Evolutionary conservation across 306 rosid genomes (phyloP).

Genomic region (Lablab purpureus): DNA sequence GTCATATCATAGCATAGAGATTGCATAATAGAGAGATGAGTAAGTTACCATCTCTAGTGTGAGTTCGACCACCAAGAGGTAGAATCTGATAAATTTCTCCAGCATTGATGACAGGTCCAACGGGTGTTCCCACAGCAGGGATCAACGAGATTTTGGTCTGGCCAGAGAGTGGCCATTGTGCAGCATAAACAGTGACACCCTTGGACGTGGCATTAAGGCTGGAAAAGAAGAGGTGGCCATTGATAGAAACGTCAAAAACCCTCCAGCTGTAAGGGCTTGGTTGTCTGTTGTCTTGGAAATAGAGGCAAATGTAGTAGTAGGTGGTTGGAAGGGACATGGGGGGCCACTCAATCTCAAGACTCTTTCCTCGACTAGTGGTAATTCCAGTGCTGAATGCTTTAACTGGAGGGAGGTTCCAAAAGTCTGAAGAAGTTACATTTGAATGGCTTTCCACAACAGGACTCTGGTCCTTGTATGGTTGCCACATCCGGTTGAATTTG

Average conservation of each 20-base stretch:
- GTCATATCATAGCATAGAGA: background rate
- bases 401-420: slow-evolving; percentile 85
- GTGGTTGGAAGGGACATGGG: slow-evolving; percentile 59
- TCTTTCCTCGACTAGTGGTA: slow-evolving; percentile 70
- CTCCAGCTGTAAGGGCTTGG: slow-evolving; percentile 84
- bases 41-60: slow-evolving; percentile 68
- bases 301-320: slow-evolving; percentile 75
- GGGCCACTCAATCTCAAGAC: slow-evolving; percentile 77
- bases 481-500: slow-evolving; percentile 83
- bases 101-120: slow-evolving; percentile 82
- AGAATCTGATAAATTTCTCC: slow-evolving; percentile 76
- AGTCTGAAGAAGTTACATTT: slow-evolving; percentile 60
- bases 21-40: background rate
- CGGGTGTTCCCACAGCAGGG: slow-evolving; percentile 54
- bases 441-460: slow-evolving; percentile 53
- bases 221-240: slow-evolving; percentile 61
- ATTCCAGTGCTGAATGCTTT: slow-evolving; percentile 54
- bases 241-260: slow-evolving; percentile 65
- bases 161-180: slow-evolving; percentile 81
- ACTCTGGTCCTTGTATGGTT: slow-evolving; percentile 66
- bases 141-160: slow-evolving; percentile 59
- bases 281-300: slow-evolving; percentile 78
- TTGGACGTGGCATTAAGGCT: slow-evolving; percentile 66
- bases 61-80: slow-evolving; percentile 76
- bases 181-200: slow-evolving; percentile 72